phyloP scores from a whole-genome alignment of 2,329 filamentous ascomycete genomes.

The Amylocarpus encephaloides region DNA sequence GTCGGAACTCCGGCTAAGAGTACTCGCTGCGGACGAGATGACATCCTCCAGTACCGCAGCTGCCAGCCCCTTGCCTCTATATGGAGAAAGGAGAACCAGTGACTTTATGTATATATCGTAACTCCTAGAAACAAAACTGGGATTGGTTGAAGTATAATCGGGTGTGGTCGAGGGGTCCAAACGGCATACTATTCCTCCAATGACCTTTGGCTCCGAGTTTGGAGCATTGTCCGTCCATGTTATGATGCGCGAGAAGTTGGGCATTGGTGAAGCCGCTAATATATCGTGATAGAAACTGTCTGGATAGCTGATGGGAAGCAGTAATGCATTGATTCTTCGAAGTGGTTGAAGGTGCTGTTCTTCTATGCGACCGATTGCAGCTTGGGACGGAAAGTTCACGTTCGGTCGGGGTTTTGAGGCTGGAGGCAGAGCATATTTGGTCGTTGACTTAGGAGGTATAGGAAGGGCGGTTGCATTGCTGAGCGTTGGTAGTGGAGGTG shows the following conservation, averaged over 20 bases:
- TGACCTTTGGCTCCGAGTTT: conserved; percentile 39
- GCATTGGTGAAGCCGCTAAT: conserved; percentile 42
- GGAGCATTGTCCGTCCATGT: conserved; percentile 44
- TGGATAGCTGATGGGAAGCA: conserved; percentile 57
- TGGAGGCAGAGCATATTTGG: conserved; percentile 17
- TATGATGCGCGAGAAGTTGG: conserved; percentile 52
- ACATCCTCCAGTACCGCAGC: conserved; percentile 43
- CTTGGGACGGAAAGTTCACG: conserved; percentile 36
- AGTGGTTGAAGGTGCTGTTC: conserved; percentile 50
- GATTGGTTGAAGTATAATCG: conserved; percentile 14
- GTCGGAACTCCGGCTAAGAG: not conserved
- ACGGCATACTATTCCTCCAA: conserved; percentile 57
- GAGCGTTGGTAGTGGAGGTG: conserved; percentile 21
- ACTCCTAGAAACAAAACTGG: conserved; percentile 17
- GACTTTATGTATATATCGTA: conserved; percentile 59
- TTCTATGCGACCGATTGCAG: conserved; percentile 45
- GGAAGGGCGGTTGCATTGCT: conserved; percentile 5
- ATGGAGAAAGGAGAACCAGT: conserved; percentile 56
- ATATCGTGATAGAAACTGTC: conserved; percentile 57
- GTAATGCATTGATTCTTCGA: conserved; percentile 57
- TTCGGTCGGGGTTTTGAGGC: conserved; percentile 16
- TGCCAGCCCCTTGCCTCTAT: conserved; percentile 53
- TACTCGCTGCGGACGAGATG: conserved; percentile 27
- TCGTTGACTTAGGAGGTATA: not conserved
- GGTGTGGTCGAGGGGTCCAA: conserved; percentile 41